Evolutionary conservation across 1,284 basidiomycete species (phyloP), one percentile per base, ranked within the genome.

Genomic region (Stygiomarasmius scandens): DNA sequence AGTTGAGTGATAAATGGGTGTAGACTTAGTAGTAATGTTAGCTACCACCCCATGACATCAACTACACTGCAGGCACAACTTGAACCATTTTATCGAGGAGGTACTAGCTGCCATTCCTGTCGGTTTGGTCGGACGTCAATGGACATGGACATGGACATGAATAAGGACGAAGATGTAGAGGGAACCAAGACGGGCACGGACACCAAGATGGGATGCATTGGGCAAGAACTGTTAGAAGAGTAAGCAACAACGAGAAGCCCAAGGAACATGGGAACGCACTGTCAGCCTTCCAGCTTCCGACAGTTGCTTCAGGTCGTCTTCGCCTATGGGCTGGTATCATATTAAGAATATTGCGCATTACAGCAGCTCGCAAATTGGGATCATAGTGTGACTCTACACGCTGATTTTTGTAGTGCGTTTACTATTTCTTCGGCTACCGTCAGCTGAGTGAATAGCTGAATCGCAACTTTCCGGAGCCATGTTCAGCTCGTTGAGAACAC

Each of bases 251-350:
- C n/a, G n/a, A n/a, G n/a, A n/a, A n/a, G n/a, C n/a, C n/a, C n/a
- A n/a, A n/a, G n/a, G n/a, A n/a, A n/a, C n/a, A n/a, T 19, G 63
- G 64, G 9, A 64, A 80, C 81, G 74, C 74, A 80, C 88, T 97
- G 73, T 99, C 99, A 10, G 97, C 97, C 77, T 99, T 99, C 95
- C 96, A 98, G 75, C 96, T 74, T 99, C 97, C 1, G 95, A 96
- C 61, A 99, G 76, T 71, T 99, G 97, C 73, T 98, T 95, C 69
- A 99, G 71, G 99, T 99, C 16, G 97, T 99, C 82, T 99, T 99
- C 47, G 94, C 89, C 81, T 99, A 99, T 95, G 3, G 92, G 95
- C 76, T 98, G 97, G 97, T 96, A 98, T 98, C 95, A 93, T 93
- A 74, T 95, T 95, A 62, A 97, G 81, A 64, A 99, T 98, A 75